A percentile compares a stretch with the other conserved stretches of the same genome.
phyloP scores from a whole-genome alignment of 805 yeast genomes.

The Isabelozyma heimii region DNA sequence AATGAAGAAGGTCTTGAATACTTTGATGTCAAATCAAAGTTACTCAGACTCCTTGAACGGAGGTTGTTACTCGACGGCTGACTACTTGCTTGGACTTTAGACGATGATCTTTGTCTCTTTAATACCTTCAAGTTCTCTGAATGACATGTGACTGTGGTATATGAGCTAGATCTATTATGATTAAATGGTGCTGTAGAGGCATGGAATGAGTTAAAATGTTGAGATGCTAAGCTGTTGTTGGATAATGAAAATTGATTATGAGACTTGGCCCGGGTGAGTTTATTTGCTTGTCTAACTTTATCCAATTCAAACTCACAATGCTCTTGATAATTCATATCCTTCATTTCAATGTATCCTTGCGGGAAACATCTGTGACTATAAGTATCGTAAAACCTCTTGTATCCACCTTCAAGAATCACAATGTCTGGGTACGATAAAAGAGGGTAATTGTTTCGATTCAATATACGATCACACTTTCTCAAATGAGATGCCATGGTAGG shows the following conservation, averaged over 20 bases:
- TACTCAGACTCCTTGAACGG: too few relatives aligned
- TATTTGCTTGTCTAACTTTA: constrained; percentile 42
- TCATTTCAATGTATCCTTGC: constrained; percentile 83
- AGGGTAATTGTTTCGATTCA: constrained; percentile 77
- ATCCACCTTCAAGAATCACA: constrained; percentile 87
- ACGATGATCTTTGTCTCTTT: constrained; percentile 27
- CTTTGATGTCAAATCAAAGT: too few relatives aligned
- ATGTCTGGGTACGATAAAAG: constrained; percentile 83
- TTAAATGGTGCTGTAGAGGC: neutral
- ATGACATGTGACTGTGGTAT: constrained; percentile 26
- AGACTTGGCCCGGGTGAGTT: constrained; percentile 39
- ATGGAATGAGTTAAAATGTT: neutral
- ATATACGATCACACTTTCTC: constrained; percentile 75
- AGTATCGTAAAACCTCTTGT: constrained; percentile 67
- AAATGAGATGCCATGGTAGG: constrained; percentile 88
- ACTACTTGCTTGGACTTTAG: constrained; percentile 1
- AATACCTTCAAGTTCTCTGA: constrained; percentile 25
- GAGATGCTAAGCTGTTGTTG: constrained; percentile 11
- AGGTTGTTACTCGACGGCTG: too few relatives aligned
- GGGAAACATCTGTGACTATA: constrained; percentile 66
- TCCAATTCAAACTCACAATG: constrained; percentile 46
- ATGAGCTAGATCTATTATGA: constrained; percentile 27
- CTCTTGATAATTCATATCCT: constrained; percentile 34
- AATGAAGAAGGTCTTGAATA: too few relatives aligned
- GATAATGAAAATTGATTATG: constrained; percentile 6